Percentiles rank a stretch among this genome's conserved stretches.
Conservation (phyloP, 148 eudicot species). For the Persicaria tinctoria region DNA sequence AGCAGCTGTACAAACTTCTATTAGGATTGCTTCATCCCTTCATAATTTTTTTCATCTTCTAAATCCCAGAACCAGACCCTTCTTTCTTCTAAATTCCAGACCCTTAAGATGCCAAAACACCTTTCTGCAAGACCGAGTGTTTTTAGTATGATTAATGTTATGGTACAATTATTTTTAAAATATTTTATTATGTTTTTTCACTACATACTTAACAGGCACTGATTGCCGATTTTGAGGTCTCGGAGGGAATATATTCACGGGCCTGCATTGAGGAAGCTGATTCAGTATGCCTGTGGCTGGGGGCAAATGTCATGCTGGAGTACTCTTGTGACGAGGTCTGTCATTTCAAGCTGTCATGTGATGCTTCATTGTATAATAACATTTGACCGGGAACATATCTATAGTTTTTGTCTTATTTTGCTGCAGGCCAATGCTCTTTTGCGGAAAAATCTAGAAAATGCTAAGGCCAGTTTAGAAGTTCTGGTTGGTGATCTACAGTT, state of each 20-base stretch:
- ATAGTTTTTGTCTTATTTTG: constrained; percentile 5
- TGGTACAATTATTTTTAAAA: neutral
- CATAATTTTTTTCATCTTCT: neutral
- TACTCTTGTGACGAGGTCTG: constrained; percentile 91
- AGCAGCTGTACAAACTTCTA: neutral
- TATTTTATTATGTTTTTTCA: neutral
- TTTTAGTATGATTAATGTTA: neutral
- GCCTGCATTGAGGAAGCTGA: constrained; percentile 65
- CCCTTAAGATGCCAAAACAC: neutral
- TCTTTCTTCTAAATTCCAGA: neutral
- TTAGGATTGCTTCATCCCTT: neutral
- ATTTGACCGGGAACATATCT: neutral
- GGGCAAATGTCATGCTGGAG: constrained; percentile 94
- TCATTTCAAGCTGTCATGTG: constrained; percentile 10
- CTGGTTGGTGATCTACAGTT: constrained; percentile 74
- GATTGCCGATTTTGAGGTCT: constrained; percentile 83
- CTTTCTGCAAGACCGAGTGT: neutral
- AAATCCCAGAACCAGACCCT: neutral
- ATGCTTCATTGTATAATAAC: neutral
- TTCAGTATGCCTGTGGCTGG: constrained; percentile 92
- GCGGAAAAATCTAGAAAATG: constrained; percentile 78
- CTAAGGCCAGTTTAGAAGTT: constrained; percentile 85
- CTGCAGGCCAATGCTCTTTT: constrained; percentile 73
- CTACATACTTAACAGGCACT: constrained; percentile 40
- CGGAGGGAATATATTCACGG: constrained; percentile 86